Percentiles rank a stretch among this genome's conserved stretches.
These are phyloP conservation scores for Rhizomucor miehei DNA, from an alignment of 371 early-diverging fungal species.

Conservation along the genomic window DNA sequence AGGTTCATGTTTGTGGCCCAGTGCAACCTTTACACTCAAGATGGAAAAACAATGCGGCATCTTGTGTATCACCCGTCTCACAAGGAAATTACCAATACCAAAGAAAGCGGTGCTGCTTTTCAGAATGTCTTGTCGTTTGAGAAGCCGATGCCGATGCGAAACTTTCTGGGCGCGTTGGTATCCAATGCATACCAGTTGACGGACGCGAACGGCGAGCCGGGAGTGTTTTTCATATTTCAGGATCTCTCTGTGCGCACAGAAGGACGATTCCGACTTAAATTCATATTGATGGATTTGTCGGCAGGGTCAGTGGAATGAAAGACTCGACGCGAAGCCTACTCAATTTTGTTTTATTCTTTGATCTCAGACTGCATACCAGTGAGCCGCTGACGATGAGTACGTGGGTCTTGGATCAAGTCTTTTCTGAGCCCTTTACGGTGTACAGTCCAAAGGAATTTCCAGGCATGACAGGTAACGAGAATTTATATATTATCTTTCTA, in stretches of 20 bases:
- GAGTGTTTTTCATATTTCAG: constrained; percentile 53
- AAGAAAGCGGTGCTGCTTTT: neutral
- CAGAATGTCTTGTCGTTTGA: constrained; percentile 10
- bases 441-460: constrained; percentile 59
- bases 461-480: constrained; percentile 56
- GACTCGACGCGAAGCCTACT: too few relatives aligned
- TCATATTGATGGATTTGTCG: constrained; percentile 23
- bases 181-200: constrained; percentile 15
- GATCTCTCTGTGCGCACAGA: constrained; percentile 44
- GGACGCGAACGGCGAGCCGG: constrained; percentile 27
- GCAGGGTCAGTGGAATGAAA: constrained; percentile 12
- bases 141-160: constrained; percentile 9
- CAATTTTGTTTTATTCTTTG: too few relatives aligned
- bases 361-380: constrained; percentile 4
- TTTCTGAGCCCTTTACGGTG: constrained; percentile 43
- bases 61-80: constrained; percentile 9
- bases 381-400: constrained; percentile 28
- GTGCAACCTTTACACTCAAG: constrained; percentile 13
- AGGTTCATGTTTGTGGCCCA: constrained; percentile 11
- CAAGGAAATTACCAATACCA: neutral
- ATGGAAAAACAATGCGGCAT: constrained; percentile 3
- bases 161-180: constrained; percentile 10
- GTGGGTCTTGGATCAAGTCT: constrained; percentile 18
- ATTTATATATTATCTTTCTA: too few relatives aligned
- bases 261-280: constrained; percentile 40